These are phyloP conservation scores for Capronia americana DNA, from an alignment of 2,329 filamentous ascomycete genomes.

Conservation along the genomic window DNA sequence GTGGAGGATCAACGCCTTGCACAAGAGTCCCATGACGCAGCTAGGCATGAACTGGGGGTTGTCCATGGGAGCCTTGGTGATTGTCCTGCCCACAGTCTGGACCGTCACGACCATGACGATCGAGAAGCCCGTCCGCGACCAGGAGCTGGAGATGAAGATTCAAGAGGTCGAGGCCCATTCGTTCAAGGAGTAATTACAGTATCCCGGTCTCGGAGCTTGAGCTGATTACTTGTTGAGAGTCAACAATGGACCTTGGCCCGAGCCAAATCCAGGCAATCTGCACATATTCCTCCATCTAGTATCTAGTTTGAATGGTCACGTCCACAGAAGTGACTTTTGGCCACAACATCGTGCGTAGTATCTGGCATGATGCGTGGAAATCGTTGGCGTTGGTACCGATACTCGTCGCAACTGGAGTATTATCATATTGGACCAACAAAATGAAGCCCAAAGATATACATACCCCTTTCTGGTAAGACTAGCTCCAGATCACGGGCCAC, in stretches of 20 bases:
- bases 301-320: not conserved
- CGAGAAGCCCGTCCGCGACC: conserved; percentile 22
- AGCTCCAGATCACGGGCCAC: too few species aligned
- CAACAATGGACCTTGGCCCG: not conserved
- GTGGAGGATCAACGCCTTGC: conserved; percentile 48
- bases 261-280: not conserved
- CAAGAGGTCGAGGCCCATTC: conserved; percentile 65
- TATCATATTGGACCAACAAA: too few species aligned
- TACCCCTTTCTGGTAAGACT: too few species aligned
- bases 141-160: conserved; percentile 24
- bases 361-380: not conserved
- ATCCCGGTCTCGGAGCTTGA: not conserved
- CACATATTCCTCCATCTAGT: not conserved
- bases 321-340: not conserved
- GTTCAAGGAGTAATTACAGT: conserved; percentile 63
- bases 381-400: not conserved
- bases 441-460: too few species aligned
- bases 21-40: conserved; percentile 66
- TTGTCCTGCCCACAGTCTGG: conserved; percentile 60
- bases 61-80: conserved; percentile 72
- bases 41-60: conserved; percentile 80
- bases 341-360: not conserved
- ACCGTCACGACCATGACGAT: conserved; percentile 44
- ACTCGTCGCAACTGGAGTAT: not conserved
- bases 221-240: not conserved